These are phyloP conservation scores for Aspergillus ochraceus DNA, from an alignment of 2,329 filamentous ascomycete genomes.

Conservation along the genomic window DNA sequence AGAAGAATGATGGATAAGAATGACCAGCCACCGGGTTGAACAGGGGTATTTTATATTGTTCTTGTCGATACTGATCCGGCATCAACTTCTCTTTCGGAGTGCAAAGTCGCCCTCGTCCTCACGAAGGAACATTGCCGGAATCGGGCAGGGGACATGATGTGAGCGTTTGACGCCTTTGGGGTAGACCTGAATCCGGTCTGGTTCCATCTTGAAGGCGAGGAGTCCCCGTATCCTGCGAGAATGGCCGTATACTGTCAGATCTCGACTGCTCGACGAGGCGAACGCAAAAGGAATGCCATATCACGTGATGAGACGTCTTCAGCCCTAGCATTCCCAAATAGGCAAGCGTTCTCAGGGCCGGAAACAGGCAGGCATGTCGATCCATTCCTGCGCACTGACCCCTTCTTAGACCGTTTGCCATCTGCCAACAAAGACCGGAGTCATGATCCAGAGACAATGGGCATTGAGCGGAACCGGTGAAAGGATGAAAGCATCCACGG, in stretches of 20 bases:
- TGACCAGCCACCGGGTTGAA: neutral
- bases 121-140: neutral
- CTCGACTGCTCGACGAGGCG: neutral
- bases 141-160: neutral
- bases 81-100: neutral
- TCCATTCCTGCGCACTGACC: neutral
- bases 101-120: neutral
- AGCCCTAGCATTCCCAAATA: neutral
- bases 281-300: neutral
- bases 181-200: neutral
- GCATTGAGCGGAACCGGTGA: neutral
- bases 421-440: neutral
- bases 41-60: conserved; percentile 1
- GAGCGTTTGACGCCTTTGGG: neutral
- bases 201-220: neutral
- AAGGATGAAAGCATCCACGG: neutral
- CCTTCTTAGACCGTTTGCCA: neutral
- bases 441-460: neutral
- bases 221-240: neutral
- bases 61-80: neutral
- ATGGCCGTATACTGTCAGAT: neutral
- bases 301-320: conserved; percentile 6
- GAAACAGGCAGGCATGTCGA: neutral
- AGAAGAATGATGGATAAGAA: neutral
- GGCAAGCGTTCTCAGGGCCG: neutral